Evolutionary conservation across 768 basidiomycete genomes (phyloP).

Genomic region (Lactifluus pinguis): DNA sequence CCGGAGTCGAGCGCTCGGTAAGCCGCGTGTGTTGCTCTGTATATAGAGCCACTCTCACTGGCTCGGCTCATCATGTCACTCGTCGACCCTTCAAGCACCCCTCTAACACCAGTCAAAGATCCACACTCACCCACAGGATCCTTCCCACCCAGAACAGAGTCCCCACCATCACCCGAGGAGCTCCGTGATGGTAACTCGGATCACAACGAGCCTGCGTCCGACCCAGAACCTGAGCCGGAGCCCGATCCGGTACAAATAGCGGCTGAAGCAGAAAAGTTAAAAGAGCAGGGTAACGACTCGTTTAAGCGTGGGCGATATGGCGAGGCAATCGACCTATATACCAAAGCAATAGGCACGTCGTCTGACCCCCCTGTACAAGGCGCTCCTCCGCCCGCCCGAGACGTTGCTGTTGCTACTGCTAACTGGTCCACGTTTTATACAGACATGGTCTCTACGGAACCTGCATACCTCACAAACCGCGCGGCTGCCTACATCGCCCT

Average conservation of each 20-base stretch:
- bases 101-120: not conserved
- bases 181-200: not conserved
- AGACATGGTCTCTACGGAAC: conserved; percentile 37
- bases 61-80: conserved; percentile 1
- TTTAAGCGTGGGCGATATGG: conserved; percentile 59
- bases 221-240: not conserved
- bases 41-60: not conserved
- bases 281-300: conserved; percentile 67
- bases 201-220: not conserved
- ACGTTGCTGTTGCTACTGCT: not conserved
- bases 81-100: not conserved
- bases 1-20: not conserved
- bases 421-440: not conserved
- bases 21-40: not conserved
- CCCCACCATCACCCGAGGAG: not conserved
- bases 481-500: conserved; percentile 80
- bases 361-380: not conserved
- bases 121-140: not conserved
- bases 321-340: conserved; percentile 67
- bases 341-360: conserved; percentile 57
- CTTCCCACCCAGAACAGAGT: not conserved
- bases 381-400: no score
- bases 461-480: conserved; percentile 76
- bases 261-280: conserved; percentile 49
- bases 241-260: conserved; percentile 29